A percentile compares a stretch with the other conserved stretches of the same genome.
These are phyloP conservation scores for Pythium chondricola DNA, from an alignment of 352 stramenopile species.

Conservation along the genomic window DNA sequence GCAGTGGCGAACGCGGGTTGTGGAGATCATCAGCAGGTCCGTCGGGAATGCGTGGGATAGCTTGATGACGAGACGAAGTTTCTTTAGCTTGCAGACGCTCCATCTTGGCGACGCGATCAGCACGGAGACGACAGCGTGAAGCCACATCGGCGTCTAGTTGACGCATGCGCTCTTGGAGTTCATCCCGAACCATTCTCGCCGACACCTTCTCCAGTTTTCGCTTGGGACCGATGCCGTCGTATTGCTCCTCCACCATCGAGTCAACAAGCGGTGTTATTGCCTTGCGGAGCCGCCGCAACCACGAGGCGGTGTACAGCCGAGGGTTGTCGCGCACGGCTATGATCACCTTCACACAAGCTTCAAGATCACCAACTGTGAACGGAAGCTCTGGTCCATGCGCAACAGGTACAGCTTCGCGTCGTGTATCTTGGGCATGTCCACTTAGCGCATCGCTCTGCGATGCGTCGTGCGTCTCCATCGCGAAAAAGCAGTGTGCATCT, in stretches of 20 bases:
- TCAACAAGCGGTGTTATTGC: conserved; percentile 53
- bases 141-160: conserved; percentile 31
- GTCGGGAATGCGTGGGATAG: too few relatives aligned
- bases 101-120: conserved; percentile 1
- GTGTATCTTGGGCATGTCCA: too few relatives aligned
- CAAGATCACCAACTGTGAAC: conserved; percentile 55
- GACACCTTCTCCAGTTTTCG: conserved; percentile 77
- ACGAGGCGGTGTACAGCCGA: conserved; percentile 45
- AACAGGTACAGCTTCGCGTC: background rate
- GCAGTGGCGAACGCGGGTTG: too few relatives aligned
- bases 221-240: conserved; percentile 57
- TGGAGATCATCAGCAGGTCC: too few relatives aligned
- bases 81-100: conserved; percentile 76
- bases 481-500: too few relatives aligned
- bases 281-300: conserved; percentile 67
- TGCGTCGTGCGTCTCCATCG: too few relatives aligned
- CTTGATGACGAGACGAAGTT: too few relatives aligned
- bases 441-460: too few relatives aligned
- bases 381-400: conserved; percentile 30
- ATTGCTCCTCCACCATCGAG: conserved; percentile 63
- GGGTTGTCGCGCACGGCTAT: conserved; percentile 33
- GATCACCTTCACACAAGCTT: conserved; percentile 42
- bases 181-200: conserved; percentile 15
- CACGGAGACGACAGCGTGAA: conserved; percentile 1
- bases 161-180: conserved; percentile 52